Evolutionary conservation across 78 protist genomes (phyloP).

Genomic region (Speleostelium caveatum): DNA sequence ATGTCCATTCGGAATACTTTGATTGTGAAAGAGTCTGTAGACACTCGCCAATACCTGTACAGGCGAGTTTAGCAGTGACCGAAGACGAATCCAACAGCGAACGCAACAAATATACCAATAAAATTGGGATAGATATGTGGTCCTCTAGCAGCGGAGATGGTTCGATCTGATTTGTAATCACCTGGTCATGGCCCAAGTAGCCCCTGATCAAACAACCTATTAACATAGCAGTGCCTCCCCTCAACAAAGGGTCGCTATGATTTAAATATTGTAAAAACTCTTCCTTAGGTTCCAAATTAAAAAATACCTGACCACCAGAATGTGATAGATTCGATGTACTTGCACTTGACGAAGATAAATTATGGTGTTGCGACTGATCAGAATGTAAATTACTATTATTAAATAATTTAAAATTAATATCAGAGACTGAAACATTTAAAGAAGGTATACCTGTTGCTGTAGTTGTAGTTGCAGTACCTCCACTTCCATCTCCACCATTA

Average conservation of each 20-base stretch:
- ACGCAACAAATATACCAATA: slow-evolving; percentile 30
- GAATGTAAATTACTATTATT: background rate
- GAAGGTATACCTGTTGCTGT: background rate
- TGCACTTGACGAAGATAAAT: background rate
- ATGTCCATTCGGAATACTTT: slow-evolving; percentile 51
- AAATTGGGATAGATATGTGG: slow-evolving; percentile 23
- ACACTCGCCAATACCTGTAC: slow-evolving; percentile 79
- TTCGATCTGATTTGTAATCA: slow-evolving; percentile 40
- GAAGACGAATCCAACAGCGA: slow-evolving; percentile 57
- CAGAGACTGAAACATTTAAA: slow-evolving; percentile 14
- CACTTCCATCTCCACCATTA: background rate
- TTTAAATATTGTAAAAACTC: slow-evolving; percentile 47
- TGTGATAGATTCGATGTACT: background rate
- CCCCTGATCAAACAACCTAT: slow-evolving; percentile 70
- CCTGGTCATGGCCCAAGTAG: slow-evolving; percentile 43
- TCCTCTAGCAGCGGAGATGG: slow-evolving; percentile 28
- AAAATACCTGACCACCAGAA: background rate
- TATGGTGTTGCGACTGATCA: too few relatives aligned
- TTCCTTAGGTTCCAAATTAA: slow-evolving; percentile 50
- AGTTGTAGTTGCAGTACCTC: background rate
- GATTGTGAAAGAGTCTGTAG: slow-evolving; percentile 23
- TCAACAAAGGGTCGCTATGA: slow-evolving; percentile 40
- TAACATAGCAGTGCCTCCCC: slow-evolving; percentile 65
- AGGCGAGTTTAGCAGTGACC: slow-evolving; percentile 55
- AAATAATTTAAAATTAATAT: slow-evolving; percentile 48